Conservation (phyloP, 2,329 filamentous ascomycete species). For the Colletotrichum cereale region DNA sequence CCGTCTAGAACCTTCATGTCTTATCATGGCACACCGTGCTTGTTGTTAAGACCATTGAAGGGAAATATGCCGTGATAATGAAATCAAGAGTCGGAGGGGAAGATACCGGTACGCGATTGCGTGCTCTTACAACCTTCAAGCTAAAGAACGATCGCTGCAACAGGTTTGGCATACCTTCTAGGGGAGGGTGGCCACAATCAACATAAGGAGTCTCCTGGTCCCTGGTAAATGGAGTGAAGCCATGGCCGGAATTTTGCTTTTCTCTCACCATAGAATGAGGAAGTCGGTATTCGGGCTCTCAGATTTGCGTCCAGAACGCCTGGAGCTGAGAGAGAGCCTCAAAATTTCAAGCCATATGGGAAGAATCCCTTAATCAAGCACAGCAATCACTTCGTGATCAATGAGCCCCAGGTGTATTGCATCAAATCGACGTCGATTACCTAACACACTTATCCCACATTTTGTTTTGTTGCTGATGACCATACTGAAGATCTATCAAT, state of each 20-base stretch:
- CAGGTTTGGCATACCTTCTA: not conserved
- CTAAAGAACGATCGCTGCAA: not conserved
- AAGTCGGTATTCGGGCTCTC: too few relatives aligned
- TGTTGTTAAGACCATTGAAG: not conserved
- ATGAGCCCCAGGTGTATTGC: not conserved
- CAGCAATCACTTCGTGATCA: not conserved
- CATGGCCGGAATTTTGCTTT: not conserved
- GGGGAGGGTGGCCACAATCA: too few relatives aligned
- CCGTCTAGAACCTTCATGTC: not conserved
- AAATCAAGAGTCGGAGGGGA: not conserved
- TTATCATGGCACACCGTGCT: not conserved
- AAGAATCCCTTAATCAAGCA: not conserved
- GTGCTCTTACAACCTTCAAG: not conserved
- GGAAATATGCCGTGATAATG: not conserved
- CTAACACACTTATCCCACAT: too few relatives aligned
- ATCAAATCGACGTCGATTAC: not conserved
- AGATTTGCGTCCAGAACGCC: too few relatives aligned
- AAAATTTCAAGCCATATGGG: too few relatives aligned
- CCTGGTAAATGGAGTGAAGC: not conserved
- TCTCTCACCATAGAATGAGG: not conserved
- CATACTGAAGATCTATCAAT: too few relatives aligned
- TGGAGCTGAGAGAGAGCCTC: too few relatives aligned
- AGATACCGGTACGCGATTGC: not conserved
- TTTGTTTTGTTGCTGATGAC: too few relatives aligned
- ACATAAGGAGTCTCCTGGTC: too few relatives aligned